Evolutionary conservation across 2,329 filamentous ascomycete genomes (phyloP).

Genomic region (Fusarium torreyae): DNA sequence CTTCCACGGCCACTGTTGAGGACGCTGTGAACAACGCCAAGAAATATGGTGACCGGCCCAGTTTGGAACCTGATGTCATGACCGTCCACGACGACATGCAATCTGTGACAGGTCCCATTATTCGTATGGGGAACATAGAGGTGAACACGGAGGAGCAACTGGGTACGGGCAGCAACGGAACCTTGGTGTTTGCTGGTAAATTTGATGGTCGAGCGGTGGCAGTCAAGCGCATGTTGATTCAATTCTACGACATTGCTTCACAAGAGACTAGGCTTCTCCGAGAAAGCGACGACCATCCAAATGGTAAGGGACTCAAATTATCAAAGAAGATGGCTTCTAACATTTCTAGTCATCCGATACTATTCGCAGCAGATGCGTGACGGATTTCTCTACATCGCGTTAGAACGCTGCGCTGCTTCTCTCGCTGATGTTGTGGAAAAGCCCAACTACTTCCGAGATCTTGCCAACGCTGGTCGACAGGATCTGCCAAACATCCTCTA

Average conservation of each 20-base stretch:
- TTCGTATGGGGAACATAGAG: slow-evolving; percentile 75
- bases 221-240: slow-evolving; percentile 95
- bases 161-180: slow-evolving; percentile 93
- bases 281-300: slow-evolving; percentile 95
- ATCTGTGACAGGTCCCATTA: slow-evolving; percentile 71
- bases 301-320: slow-evolving; percentile 65
- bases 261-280: slow-evolving; percentile 92
- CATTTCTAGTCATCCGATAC: slow-evolving; percentile 86
- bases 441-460: slow-evolving; percentile 74
- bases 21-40: slow-evolving; percentile 73
- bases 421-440: slow-evolving; percentile 92
- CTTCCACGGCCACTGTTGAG: slow-evolving; percentile 66
- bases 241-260: slow-evolving; percentile 95
- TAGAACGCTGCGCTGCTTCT: slow-evolving; percentile 94
- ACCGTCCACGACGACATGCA: slow-evolving; percentile 71
- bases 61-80: slow-evolving; percentile 74
- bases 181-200: slow-evolving; percentile 92
- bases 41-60: slow-evolving; percentile 67
- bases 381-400: slow-evolving; percentile 94
- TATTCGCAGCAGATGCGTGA: slow-evolving; percentile 91
- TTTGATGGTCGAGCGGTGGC: slow-evolving; percentile 95
- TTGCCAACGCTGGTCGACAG: slow-evolving; percentile 80
- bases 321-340: slow-evolving; percentile 24
- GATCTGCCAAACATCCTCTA: slow-evolving; percentile 86
- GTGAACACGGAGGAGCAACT: slow-evolving; percentile 75